A percentile compares a stretch with the other conserved stretches of the same genome.
These are phyloP conservation scores for Thraustochytrium sp. DNA, from an alignment of 352 stramenopile genomes.

Conservation along the genomic window DNA sequence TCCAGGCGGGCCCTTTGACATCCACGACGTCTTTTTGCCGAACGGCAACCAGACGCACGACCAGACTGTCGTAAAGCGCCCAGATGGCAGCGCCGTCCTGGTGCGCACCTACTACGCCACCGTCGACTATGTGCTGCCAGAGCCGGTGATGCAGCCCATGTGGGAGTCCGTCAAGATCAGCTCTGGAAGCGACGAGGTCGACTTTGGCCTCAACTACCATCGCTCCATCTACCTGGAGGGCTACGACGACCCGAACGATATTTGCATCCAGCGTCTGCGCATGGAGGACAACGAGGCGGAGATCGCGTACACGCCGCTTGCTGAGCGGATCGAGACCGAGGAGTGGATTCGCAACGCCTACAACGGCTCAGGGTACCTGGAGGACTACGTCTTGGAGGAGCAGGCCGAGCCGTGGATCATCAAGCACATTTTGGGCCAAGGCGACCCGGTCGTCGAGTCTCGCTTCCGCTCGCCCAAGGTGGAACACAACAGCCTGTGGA, in stretches of 20 bases:
- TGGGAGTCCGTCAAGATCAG: constrained; percentile 87
- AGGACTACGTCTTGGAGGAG: constrained; percentile 53
- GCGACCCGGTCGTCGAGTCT: constrained; percentile 61
- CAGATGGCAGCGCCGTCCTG: constrained; percentile 67
- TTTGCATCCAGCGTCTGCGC: constrained; percentile 89
- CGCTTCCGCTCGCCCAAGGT: constrained; percentile 85
- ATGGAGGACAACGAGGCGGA: constrained; percentile 86
- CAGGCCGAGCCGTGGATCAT: constrained; percentile 45
- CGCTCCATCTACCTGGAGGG: constrained; percentile 81
- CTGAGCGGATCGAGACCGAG: constrained; percentile 27
- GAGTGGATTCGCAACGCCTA: constrained; percentile 44
- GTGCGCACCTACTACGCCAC: constrained; percentile 90
- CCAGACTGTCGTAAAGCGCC: constrained; percentile 59
- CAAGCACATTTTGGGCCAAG: constrained; percentile 63
- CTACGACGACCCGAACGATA: constrained; percentile 94
- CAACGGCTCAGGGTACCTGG: background rate
- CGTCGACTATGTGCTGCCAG: constrained; percentile 86
- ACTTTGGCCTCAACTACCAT: constrained; percentile 92
- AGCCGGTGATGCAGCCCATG: constrained; percentile 89
- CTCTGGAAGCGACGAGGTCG: constrained; percentile 53
- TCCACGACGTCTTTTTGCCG: constrained; percentile 82
- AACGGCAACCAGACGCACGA: constrained; percentile 92
- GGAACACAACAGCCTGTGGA: constrained; percentile 76
- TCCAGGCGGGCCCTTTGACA: constrained; percentile 82
- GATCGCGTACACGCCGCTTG: constrained; percentile 63